Evolutionary conservation across 345 rosid species (phyloP).

Genomic region (Eucalyptus marginata): DNA sequence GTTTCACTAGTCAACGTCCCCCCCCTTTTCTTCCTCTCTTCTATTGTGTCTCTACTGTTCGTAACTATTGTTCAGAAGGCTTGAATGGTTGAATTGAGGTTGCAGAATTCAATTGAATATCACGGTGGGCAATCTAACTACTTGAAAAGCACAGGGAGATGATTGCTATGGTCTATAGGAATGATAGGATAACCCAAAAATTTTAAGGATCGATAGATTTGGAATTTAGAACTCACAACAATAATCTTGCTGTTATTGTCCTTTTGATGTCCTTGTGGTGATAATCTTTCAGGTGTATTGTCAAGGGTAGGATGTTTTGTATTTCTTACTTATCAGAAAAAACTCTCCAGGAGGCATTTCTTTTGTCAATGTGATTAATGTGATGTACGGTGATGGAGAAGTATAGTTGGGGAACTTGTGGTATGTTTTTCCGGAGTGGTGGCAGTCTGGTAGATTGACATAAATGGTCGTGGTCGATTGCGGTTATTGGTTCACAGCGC

Average conservation of each 20-base stretch:
- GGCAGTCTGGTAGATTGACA: neutral
- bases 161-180: neutral
- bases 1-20: neutral
- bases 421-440: neutral
- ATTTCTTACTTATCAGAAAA: neutral
- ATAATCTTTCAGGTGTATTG: neutral
- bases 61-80: neutral
- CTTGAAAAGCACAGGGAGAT: neutral
- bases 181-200: neutral
- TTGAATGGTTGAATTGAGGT: neutral
- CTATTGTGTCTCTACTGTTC: neutral
- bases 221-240: neutral
- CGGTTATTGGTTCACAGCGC: neutral
- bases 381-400: neutral
- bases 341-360: neutral
- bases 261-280: neutral
- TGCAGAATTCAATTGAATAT: neutral
- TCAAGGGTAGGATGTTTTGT: neutral
- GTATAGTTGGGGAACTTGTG: neutral
- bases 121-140: neutral
- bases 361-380: neutral
- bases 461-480: neutral
- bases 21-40: neutral
- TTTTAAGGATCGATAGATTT: neutral
- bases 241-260: neutral